Percentiles rank a stretch among this genome's conserved stretches.
Evolutionary conservation across 345 rosid genomes (phyloP).

Genomic region (Passiflora organensis): DNA sequence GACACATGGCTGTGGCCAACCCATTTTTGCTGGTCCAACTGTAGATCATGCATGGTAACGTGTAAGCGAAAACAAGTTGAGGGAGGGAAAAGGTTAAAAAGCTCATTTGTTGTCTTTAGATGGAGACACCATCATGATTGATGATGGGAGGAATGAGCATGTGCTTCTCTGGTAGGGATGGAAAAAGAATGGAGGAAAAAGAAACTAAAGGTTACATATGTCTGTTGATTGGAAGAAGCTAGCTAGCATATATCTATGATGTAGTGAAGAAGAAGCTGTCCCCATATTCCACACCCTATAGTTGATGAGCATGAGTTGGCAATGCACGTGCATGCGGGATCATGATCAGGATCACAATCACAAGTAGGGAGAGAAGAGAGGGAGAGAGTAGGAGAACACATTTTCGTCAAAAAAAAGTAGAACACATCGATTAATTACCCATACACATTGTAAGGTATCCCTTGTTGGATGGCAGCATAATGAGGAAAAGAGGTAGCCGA

Average conservation of each 20-base stretch:
- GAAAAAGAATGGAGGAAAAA: background rate
- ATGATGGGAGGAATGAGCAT: conserved; percentile 4
- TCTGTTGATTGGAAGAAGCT: no score
- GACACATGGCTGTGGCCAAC: background rate
- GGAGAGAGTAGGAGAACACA: no score
- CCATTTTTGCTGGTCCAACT: conserved; percentile 4
- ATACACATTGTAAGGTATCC: conserved; percentile 70
- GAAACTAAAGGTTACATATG: background rate
- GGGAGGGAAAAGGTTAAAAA: background rate
- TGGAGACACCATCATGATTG: conserved; percentile 8
- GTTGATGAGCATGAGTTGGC: conserved; percentile 41
- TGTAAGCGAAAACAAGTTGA: background rate
- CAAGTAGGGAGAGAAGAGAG: no score
- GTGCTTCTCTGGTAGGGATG: conserved; percentile 6
- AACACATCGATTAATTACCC: conserved; percentile 22
- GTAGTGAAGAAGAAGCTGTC: no score
- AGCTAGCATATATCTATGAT: no score
- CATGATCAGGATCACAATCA: no score
- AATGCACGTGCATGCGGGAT: conserved; percentile 39
- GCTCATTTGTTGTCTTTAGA: background rate
- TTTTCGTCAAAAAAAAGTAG: no score
- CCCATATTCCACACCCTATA: no score
- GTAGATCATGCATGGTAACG: background rate
- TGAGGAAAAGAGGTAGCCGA: conserved; percentile 80
- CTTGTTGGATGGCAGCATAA: conserved; percentile 85